Evolutionary conservation across 148 eudicot genomes (phyloP).

Genomic region (Silene conica): DNA sequence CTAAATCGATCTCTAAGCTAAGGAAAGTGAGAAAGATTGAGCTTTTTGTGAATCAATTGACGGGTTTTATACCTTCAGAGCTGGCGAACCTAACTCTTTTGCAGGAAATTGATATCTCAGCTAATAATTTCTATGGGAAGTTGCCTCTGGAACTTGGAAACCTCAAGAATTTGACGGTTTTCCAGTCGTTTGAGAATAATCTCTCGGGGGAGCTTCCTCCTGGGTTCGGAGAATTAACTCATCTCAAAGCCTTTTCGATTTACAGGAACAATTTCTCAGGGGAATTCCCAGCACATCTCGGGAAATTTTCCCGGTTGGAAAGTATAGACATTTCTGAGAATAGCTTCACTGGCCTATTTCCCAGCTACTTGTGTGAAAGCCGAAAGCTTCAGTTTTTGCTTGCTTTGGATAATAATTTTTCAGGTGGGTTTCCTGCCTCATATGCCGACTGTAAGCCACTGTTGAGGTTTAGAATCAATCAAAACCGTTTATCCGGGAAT

Average conservation of each 20-base stretch:
- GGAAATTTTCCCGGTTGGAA: constrained; percentile 57
- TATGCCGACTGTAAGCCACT: constrained; percentile 64
- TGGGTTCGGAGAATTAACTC: constrained; percentile 61
- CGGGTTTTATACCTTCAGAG: constrained; percentile 67
- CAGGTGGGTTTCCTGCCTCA: constrained; percentile 64
- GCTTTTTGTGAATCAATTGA: constrained; percentile 63
- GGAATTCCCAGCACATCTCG: constrained; percentile 57
- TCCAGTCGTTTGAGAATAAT: constrained; percentile 54
- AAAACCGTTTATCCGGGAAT: constrained; percentile 58
- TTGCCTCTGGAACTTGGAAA: constrained; percentile 64
- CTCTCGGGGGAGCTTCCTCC: constrained; percentile 74
- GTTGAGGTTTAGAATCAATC: constrained; percentile 59
- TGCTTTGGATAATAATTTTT: constrained; percentile 65
- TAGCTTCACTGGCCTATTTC: constrained; percentile 66
- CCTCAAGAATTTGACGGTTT: constrained; percentile 63
- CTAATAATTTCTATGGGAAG: constrained; percentile 62
- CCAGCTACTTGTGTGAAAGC: constrained; percentile 60
- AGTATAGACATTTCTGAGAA: constrained; percentile 85
- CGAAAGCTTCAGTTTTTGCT: constrained; percentile 49
- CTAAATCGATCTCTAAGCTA: constrained; percentile 44
- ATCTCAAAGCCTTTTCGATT: constrained; percentile 52
- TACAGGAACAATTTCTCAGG: constrained; percentile 75
- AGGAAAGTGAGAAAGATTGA: constrained; percentile 61
- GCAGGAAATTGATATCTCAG: constrained; percentile 75
- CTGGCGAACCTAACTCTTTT: constrained; percentile 52